Evolutionary conservation across 805 yeast genomes (phyloP).

Genomic region (Yamadazyma ubonensis): DNA sequence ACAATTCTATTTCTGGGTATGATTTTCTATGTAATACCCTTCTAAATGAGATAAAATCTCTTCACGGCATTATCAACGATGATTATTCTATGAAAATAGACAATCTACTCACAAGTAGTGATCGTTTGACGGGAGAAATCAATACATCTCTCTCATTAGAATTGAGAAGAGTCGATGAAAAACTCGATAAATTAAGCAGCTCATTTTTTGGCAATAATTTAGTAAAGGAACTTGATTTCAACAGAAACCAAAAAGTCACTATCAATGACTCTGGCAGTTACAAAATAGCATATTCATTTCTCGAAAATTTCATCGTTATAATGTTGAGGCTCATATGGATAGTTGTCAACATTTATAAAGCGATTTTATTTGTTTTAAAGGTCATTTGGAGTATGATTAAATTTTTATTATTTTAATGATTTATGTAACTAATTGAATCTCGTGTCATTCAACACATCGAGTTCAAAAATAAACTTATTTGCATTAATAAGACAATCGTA

Average conservation of each 20-base stretch:
- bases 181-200: conserved; percentile 41
- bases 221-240: conserved; percentile 15
- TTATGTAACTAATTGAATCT: background rate
- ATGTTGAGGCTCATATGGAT: conserved; percentile 57
- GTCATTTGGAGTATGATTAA: conserved; percentile 22
- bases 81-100: conserved; percentile 56
- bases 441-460: conserved; percentile 19
- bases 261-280: conserved; percentile 32
- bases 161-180: conserved; percentile 53
- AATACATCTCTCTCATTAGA: conserved; percentile 69
- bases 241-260: conserved; percentile 6
- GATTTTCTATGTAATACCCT: conserved; percentile 33
- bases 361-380: conserved; percentile 23
- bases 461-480: conserved; percentile 20
- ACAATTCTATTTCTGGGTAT: conserved; percentile 33
- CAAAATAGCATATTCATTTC: conserved; percentile 38
- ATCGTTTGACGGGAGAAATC: conserved; percentile 69
- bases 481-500: conserved; percentile 24
- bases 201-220: conserved; percentile 28
- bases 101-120: conserved; percentile 58
- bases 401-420: conserved; percentile 10
- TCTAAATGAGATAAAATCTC: conserved; percentile 34
- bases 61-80: conserved; percentile 37
- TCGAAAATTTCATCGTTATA: conserved; percentile 55
- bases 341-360: conserved; percentile 47